Conservation (phyloP, 2,329 filamentous ascomycete species). For the Monilinia polystroma region DNA sequence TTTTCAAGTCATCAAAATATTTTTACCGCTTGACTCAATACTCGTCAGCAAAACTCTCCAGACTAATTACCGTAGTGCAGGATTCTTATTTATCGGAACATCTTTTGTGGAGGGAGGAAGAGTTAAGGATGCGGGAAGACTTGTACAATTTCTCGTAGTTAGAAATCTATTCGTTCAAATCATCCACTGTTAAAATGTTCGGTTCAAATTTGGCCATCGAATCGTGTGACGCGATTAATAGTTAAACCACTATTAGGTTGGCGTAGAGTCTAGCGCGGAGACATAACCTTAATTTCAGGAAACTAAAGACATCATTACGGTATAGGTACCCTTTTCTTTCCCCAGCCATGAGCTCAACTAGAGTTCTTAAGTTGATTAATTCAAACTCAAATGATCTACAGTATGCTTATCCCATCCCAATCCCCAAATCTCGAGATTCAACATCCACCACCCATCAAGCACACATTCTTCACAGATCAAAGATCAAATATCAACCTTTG, state of each 20-base stretch:
- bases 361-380: too few species aligned
- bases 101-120: not conserved
- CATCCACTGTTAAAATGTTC: not conserved
- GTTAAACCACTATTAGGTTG: not conserved
- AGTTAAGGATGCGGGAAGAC: not conserved
- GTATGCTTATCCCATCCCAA: too few species aligned
- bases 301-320: not conserved
- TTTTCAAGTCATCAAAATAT: not conserved
- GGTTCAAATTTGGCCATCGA: not conserved
- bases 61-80: not conserved
- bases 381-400: too few species aligned
- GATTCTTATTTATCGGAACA: not conserved
- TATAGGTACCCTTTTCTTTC: too few species aligned
- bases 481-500: too few species aligned
- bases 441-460: too few species aligned
- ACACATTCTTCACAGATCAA: too few species aligned
- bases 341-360: not conserved
- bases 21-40: not conserved
- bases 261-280: not conserved
- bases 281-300: not conserved
- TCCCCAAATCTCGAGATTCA: too few species aligned
- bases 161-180: not conserved
- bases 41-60: not conserved
- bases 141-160: not conserved
- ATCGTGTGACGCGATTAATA: not conserved